Percentiles rank a stretch among this genome's conserved stretches.
These are phyloP conservation scores for Phoma sp. DNA, from an alignment of 2,329 filamentous ascomycete genomes.

Conservation along the genomic window DNA sequence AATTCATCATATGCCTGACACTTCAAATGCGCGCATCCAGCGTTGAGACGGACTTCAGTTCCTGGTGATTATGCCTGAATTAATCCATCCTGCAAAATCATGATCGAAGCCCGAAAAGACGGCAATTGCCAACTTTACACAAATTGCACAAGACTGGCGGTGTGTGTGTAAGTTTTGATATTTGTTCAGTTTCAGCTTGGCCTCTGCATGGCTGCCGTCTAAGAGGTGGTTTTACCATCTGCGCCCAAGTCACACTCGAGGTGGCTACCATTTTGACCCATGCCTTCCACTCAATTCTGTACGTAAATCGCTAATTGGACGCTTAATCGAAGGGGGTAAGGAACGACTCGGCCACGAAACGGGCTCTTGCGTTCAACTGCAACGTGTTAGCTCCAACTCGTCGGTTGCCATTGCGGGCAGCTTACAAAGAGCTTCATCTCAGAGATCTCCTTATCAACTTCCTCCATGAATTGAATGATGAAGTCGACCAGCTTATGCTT, in stretches of 20 bases:
- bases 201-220: not conserved
- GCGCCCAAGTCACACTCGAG: too few relatives aligned
- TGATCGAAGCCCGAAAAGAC: too few relatives aligned
- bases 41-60: too few relatives aligned
- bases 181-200: not conserved
- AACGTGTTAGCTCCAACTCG: slow-evolving; percentile 35
- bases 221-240: not conserved
- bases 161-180: not conserved
- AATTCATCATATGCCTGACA: too few relatives aligned
- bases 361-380: slow-evolving; percentile 91
- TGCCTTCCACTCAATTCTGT: slow-evolving; percentile 4
- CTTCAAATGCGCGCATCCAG: too few relatives aligned
- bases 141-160: not conserved
- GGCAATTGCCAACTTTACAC: not conserved
- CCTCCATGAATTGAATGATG: slow-evolving; percentile 99
- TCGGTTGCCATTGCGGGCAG: slow-evolving; percentile 21
- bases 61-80: too few relatives aligned
- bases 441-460: slow-evolving; percentile 99
- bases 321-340: slow-evolving; percentile 70
- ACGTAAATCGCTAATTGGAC: slow-evolving; percentile 15
- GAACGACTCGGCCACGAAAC: slow-evolving; percentile 98
- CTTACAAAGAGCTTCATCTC: slow-evolving; percentile 99
- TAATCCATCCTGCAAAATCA: too few relatives aligned
- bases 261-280: not conserved
- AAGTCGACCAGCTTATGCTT: slow-evolving; percentile 99